These are phyloP conservation scores for Nakaseomyces nivariensis DNA, from an alignment of 1,139 yeast species.

Conservation along the genomic window DNA sequence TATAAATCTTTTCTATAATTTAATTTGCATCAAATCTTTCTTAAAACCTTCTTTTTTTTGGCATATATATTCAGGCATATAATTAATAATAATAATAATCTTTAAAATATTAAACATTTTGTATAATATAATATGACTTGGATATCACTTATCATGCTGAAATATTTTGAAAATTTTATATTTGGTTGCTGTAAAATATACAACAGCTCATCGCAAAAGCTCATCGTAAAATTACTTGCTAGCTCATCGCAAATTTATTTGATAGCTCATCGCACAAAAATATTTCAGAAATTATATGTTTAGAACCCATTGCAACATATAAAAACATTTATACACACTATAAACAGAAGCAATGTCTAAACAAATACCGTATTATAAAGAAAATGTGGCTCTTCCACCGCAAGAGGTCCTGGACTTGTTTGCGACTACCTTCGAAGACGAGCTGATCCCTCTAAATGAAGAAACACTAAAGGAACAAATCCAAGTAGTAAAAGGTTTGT, in stretches of 20 bases:
- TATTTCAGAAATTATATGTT: too few relatives aligned
- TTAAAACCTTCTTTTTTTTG: not conserved
- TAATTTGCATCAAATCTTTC: constrained; percentile 3
- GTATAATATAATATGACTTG: not conserved
- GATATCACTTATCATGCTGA: too few relatives aligned
- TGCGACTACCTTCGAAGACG: constrained; percentile 37
- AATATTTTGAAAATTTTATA: too few relatives aligned
- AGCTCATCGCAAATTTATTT: too few relatives aligned
- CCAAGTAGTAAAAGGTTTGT: constrained; percentile 59
- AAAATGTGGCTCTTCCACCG: constrained; percentile 25
- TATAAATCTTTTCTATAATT: constrained; percentile 4
- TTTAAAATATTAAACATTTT: not conserved
- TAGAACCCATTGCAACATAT: too few relatives aligned
- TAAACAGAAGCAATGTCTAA: not conserved
- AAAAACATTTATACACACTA: too few relatives aligned
- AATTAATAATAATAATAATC: not conserved
- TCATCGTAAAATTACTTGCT: too few relatives aligned
- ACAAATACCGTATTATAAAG: constrained; percentile 20
- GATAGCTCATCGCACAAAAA: too few relatives aligned
- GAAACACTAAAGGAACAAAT: constrained; percentile 33
- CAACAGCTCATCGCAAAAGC: too few relatives aligned
- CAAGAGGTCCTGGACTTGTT: constrained; percentile 43
- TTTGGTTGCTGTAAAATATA: too few relatives aligned
- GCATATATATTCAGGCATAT: constrained; percentile 3
- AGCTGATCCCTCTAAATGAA: constrained; percentile 29